phyloP scores from a whole-genome alignment of 1,284 basidiomycete species.

The Irpex sp. region DNA sequence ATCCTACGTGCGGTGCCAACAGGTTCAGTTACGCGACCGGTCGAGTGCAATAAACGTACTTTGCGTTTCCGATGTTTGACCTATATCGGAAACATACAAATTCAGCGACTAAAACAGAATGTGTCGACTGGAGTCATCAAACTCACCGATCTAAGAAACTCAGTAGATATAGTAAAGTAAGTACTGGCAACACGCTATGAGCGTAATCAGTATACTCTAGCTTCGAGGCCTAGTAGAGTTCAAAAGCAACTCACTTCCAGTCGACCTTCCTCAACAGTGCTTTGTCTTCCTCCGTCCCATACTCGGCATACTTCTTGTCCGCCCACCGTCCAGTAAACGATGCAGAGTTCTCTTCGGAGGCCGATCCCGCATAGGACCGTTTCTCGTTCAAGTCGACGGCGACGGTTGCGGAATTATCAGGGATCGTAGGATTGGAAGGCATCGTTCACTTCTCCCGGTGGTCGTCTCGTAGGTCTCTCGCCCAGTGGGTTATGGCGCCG shows the following conservation, averaged over 20 bases:
- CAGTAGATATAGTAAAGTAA: constrained; percentile 58
- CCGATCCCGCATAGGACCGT: not conserved
- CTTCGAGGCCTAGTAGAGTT: not conserved
- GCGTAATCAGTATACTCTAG: not conserved
- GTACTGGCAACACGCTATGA: constrained; percentile 38
- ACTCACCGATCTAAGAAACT: constrained; percentile 52
- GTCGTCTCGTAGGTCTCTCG: not conserved
- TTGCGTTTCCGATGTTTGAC: constrained; percentile 67
- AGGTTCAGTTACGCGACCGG: not conserved
- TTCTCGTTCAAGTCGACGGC: not conserved
- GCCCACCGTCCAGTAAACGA: too few relatives aligned
- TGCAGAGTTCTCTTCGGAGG: not conserved
- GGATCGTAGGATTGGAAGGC: not conserved
- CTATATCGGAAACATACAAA: constrained; percentile 15
- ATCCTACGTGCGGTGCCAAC: constrained; percentile 6
- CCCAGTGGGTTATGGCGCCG: not conserved
- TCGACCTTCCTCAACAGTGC: not conserved
- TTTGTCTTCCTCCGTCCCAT: not conserved
- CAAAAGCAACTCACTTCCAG: not conserved
- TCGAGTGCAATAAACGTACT: constrained; percentile 27
- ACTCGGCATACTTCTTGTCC: not conserved
- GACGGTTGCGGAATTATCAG: not conserved
- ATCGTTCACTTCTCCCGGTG: not conserved
- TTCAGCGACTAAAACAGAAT: not conserved
- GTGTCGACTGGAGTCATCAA: too few relatives aligned